Percentiles rank a stretch among this genome's conserved stretches.
Conservation (phyloP, 2,329 filamentous ascomycete species). For the Fusarium nanum region DNA sequence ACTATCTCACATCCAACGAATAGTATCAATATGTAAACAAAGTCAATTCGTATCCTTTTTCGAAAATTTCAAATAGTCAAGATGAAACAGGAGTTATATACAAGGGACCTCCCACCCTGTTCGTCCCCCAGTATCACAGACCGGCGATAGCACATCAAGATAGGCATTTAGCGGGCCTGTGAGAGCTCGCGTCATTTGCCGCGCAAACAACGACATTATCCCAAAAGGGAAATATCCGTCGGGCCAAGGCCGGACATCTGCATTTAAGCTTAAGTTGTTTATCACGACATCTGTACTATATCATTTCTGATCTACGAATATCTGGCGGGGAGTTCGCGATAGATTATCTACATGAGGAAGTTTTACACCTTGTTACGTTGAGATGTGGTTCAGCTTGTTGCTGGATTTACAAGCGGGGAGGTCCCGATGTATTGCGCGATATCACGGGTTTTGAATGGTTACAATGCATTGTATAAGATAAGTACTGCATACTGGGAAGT, state of each 20-base stretch:
- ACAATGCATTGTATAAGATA: neutral
- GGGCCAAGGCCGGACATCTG: constrained; percentile 19
- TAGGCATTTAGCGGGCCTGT: constrained; percentile 33
- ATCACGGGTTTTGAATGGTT: neutral
- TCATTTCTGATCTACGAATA: neutral
- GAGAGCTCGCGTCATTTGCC: constrained; percentile 41
- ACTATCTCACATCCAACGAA: neutral
- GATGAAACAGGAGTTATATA: constrained; percentile 33
- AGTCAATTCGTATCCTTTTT: too few species aligned
- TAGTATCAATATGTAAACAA: too few species aligned
- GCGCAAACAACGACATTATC: constrained; percentile 37
- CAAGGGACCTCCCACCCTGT: constrained; percentile 13
- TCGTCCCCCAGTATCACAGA: neutral
- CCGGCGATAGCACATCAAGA: constrained; percentile 18
- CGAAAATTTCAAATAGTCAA: neutral
- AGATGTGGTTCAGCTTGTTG: neutral
- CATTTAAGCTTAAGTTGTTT: constrained; percentile 32
- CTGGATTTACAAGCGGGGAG: neutral
- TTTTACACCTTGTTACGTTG: neutral
- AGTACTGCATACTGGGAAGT: neutral
- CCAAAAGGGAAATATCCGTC: constrained; percentile 31
- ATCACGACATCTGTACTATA: neutral
- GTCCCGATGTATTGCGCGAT: neutral
- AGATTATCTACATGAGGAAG: neutral
- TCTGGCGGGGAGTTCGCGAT: neutral